Percentiles rank a stretch among this genome's conserved stretches.
Evolutionary conservation across 108 stramenopile genomes (phyloP).

Genomic region (Epithemia pelagica): DNA sequence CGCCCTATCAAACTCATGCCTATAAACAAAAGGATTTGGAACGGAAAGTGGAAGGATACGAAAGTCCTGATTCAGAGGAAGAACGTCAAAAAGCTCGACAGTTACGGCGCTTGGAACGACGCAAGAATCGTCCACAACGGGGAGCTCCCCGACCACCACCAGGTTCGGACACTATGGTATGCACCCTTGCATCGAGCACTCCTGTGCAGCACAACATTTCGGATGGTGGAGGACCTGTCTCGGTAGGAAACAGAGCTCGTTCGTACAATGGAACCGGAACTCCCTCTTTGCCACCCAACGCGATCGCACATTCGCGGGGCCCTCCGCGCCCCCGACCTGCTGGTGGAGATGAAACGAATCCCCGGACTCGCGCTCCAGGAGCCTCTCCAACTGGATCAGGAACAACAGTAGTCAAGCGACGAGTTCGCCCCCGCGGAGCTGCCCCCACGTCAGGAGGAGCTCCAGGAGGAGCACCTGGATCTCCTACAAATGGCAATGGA

Average conservation of each 20-base stretch:
- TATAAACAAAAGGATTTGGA: not conserved
- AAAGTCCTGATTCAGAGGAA: conserved; percentile 3
- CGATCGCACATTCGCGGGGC: not conserved
- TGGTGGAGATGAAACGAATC: too few relatives aligned
- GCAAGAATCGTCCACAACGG: conserved; percentile 1
- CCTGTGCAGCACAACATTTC: too few relatives aligned
- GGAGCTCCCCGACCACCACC: not conserved
- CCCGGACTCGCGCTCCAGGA: too few relatives aligned
- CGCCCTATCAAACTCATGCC: conserved; percentile 13
- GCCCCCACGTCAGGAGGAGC: too few relatives aligned
- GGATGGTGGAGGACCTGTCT: not conserved
- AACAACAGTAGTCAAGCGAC: not conserved
- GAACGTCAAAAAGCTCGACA: not conserved
- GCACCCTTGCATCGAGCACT: not conserved
- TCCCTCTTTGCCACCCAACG: too few relatives aligned
- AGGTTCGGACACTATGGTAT: too few relatives aligned
- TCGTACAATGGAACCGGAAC: not conserved
- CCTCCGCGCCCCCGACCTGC: not conserved
- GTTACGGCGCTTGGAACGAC: not conserved
- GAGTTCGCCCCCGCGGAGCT: not conserved
- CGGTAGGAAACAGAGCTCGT: not conserved
- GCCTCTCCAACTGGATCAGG: too few relatives aligned
- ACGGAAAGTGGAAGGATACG: conserved; percentile 8
- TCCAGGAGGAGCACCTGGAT: not conserved
- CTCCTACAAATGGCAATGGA: not conserved